Conservation (phyloP, 306 rosid species). For the Biancaea sappan region DNA sequence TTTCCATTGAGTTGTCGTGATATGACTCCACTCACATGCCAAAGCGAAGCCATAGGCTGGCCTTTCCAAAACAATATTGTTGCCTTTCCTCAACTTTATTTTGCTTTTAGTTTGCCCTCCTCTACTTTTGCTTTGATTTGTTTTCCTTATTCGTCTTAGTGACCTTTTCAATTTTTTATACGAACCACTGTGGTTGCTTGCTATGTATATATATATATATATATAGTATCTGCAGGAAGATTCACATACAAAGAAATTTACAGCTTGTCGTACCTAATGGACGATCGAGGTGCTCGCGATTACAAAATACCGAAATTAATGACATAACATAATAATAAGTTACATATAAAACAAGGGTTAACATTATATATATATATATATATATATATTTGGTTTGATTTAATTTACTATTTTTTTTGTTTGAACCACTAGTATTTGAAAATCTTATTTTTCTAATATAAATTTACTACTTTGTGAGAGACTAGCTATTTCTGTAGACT, state of each 20-base stretch:
- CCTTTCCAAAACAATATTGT: conserved; percentile 49
- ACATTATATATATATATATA: no score
- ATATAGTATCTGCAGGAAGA: conserved; percentile 22
- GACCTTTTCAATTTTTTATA: conserved; percentile 28
- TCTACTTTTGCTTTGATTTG: conserved; percentile 16
- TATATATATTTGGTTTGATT: background rate
- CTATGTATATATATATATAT: conserved; percentile 26
- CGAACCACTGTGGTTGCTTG: conserved; percentile 25
- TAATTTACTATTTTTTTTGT: background rate
- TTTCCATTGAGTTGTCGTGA: conserved; percentile 29
- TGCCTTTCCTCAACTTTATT: conserved; percentile 43
- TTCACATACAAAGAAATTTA: conserved; percentile 19
- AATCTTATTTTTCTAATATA: no score
- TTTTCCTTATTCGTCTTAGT: background rate
- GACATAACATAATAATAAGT: no score
- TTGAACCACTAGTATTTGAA: no score
- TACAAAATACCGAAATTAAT: background rate
- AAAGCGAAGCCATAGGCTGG: conserved; percentile 46
- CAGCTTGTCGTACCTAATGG: no score
- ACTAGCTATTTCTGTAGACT: no score
- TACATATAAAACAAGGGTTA: background rate
- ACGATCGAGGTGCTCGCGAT: conserved; percentile 14
- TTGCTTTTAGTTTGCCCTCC: conserved; percentile 1
- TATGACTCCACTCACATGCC: conserved; percentile 56
- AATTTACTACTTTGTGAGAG: no score